These are phyloP conservation scores for Aphanomyces invadans DNA, from an alignment of 352 stramenopile species.

Conservation along the genomic window DNA sequence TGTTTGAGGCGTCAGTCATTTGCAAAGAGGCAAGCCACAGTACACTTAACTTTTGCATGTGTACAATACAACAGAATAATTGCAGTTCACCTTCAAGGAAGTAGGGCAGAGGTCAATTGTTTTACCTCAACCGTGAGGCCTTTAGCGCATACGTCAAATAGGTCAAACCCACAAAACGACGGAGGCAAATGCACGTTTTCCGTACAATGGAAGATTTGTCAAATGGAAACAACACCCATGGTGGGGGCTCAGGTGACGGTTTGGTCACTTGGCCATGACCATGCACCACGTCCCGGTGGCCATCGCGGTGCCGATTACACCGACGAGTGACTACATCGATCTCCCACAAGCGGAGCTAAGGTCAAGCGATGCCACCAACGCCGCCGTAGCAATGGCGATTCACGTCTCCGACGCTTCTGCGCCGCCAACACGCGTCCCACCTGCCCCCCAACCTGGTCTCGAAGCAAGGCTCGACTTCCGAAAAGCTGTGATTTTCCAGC, in stretches of 20 bases:
- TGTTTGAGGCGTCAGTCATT: too few species aligned
- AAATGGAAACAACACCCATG: not conserved
- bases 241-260: not conserved
- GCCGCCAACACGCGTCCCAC: not conserved
- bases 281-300: not conserved
- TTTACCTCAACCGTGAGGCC: too few species aligned
- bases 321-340: not conserved
- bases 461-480: not conserved
- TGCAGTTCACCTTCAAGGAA: too few species aligned
- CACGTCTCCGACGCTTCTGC: not conserved
- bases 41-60: too few species aligned
- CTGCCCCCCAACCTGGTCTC: not conserved
- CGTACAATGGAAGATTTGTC: too few species aligned
- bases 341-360: constrained; percentile 6
- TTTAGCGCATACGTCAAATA: too few species aligned
- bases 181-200: too few species aligned
- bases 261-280: not conserved
- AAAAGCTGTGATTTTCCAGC: not conserved
- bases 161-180: too few species aligned
- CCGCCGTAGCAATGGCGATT: constrained; percentile 1
- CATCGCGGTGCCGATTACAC: constrained; percentile 3
- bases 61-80: too few species aligned
- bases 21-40: too few species aligned
- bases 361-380: not conserved
- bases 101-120: too few species aligned